Percentiles rank a stretch among this genome's conserved stretches.
phyloP scores from a whole-genome alignment of 1,139 yeast species.

The Kodamaea sp. region DNA sequence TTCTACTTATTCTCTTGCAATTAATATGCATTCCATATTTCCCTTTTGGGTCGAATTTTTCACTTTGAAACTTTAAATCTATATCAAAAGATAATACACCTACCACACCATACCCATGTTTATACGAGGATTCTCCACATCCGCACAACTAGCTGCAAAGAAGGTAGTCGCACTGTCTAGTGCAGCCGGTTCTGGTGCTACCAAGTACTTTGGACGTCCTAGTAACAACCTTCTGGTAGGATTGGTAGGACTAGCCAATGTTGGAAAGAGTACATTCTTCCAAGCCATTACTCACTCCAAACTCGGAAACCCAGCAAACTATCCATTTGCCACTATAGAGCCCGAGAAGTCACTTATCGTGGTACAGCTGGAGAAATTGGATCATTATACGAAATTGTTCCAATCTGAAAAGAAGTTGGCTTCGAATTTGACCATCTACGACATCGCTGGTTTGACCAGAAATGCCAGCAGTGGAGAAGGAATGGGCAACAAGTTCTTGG shows the following conservation, averaged over 20 bases:
- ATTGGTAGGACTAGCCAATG: constrained; percentile 76
- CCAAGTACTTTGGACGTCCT: constrained; percentile 48
- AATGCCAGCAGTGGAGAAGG: constrained; percentile 80
- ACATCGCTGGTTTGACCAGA: constrained; percentile 74
- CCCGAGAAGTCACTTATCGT: constrained; percentile 67
- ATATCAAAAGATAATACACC: neutral
- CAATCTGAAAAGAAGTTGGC: constrained; percentile 54
- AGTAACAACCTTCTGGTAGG: constrained; percentile 56
- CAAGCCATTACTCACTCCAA: constrained; percentile 71
- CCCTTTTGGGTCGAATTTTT: too few species aligned
- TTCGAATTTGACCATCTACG: constrained; percentile 60
- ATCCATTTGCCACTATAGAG: constrained; percentile 78
- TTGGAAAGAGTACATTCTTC: constrained; percentile 69
- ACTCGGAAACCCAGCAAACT: constrained; percentile 76
- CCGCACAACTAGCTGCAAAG: constrained; percentile 4
- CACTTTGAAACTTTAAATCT: too few species aligned
- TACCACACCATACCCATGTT: constrained; percentile 1
- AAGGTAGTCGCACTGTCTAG: constrained; percentile 1
- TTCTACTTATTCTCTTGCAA: too few species aligned
- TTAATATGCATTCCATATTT: too few species aligned
- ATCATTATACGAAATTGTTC: constrained; percentile 45
- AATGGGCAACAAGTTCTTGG: constrained; percentile 69
- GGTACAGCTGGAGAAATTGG: constrained; percentile 55
- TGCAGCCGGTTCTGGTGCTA: neutral
- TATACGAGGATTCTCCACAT: constrained; percentile 8